Evolutionary conservation across 345 rosid species (phyloP).

Genomic region (Acer saccharum): DNA sequence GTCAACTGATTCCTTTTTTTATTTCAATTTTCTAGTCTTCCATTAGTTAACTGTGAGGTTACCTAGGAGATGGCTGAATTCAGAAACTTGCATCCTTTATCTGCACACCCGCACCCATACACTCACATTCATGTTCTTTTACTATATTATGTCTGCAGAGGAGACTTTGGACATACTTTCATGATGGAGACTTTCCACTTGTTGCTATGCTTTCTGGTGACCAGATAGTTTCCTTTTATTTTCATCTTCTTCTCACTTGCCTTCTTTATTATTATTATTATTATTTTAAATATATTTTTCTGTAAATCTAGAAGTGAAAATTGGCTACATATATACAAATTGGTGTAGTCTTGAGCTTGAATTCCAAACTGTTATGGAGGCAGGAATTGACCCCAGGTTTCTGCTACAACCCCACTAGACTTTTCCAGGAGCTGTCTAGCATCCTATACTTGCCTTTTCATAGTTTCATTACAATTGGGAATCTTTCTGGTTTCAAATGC

Average conservation of each 20-base stretch:
- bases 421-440: not conserved
- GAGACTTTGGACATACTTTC: not conserved
- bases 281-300: not conserved
- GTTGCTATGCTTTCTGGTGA: not conserved
- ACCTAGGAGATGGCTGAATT: too few species aligned
- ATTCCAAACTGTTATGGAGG: not conserved
- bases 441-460: not conserved
- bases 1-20: not conserved
- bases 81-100: not conserved
- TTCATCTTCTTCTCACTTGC: not conserved
- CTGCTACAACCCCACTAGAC: not conserved
- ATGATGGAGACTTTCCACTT: not conserved
- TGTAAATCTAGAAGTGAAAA: not conserved
- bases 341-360: not conserved
- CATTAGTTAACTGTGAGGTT: not conserved
- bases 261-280: too few species aligned
- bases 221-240: not conserved
- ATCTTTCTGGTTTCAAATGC: constrained; percentile 1
- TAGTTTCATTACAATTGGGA: not conserved
- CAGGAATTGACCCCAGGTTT: not conserved
- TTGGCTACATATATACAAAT: not conserved
- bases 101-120: not conserved
- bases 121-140: not conserved
- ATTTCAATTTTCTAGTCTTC: not conserved
- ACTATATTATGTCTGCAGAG: not conserved